Evolutionary conservation across 441 rosid species (phyloP).

Genomic region (Aleurites moluccanus): DNA sequence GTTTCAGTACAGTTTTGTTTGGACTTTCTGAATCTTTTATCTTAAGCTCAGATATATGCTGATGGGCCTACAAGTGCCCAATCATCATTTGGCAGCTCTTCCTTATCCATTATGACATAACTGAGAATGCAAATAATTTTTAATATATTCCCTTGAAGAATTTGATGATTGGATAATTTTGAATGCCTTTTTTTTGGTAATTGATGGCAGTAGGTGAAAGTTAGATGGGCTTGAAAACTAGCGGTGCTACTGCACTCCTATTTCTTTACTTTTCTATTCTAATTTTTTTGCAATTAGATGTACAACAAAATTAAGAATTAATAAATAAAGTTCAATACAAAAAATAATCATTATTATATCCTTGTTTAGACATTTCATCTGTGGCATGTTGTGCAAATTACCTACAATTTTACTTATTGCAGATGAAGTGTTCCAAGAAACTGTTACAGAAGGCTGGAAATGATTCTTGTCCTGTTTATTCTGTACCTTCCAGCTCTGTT

Average conservation of each 20-base stretch:
- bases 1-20: neutral
- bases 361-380: neutral
- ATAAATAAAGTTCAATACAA: neutral
- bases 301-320: neutral
- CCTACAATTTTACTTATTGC: slow-evolving; percentile 33
- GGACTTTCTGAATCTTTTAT: neutral
- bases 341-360: neutral
- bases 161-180: neutral
- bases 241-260: neutral
- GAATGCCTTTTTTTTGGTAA: neutral
- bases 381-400: neutral
- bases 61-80: neutral
- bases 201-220: neutral
- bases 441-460: slow-evolving; percentile 68
- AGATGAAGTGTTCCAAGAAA: slow-evolving; percentile 75
- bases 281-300: neutral
- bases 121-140: neutral
- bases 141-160: neutral
- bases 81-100: neutral
- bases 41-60: neutral
- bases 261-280: neutral
- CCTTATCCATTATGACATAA: neutral
- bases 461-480: slow-evolving; percentile 54
- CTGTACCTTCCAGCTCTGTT: slow-evolving; percentile 48
- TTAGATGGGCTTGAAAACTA: neutral